Evolutionary conservation across 78 protist genomes (phyloP), one percentile per base, ranked within the genome.

Genomic region (Tieghemostelium lacteum): DNA sequence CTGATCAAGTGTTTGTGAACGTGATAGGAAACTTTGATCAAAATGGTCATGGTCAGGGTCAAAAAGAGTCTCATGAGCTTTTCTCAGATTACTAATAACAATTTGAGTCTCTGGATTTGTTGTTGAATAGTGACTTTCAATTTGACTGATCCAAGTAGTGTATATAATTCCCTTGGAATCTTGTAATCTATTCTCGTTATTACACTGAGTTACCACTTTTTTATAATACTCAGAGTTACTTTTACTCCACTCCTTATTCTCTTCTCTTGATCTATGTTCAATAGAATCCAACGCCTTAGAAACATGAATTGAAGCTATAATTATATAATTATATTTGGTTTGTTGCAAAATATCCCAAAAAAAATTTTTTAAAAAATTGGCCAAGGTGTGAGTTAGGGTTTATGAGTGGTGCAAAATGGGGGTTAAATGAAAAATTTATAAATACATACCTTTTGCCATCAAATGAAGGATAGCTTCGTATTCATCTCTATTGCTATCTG

Each of bases 231-330:
- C 85, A 22, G 37, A 4, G 29, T 74, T 74, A 17, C 12, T 4
- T 26, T 37, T 36, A 5, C 20, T 39, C 85, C 85, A 74, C 20
- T 74, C 60, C 24, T 26, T 37, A 19, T 45, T 34, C 16, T 74
- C 54, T 17, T 74, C 85, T 36, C 26, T 34, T 8, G 55, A 37
- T 58, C 85, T 57, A 40, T 74, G 70, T 26, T 74, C 85, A 39
- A 74, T 37, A 6, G 39, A 20, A 60, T 74, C 85, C 31, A 74
- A 60, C 1, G 85, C 85, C 17, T 74, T 74, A 17, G 49, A 16
- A 58, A 74, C 40, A 26, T 61, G 60, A 5, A 2, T 29, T 12
- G 69, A 37, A 39, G 85, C 85, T 74, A 73, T 3, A 22, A 16
- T 57, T 57, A 19, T 5, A 57, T 19, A 57, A 57, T 57, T n/a